Evolutionary conservation across 805 yeast genomes (phyloP).

Genomic region (Candida patagonica): DNA sequence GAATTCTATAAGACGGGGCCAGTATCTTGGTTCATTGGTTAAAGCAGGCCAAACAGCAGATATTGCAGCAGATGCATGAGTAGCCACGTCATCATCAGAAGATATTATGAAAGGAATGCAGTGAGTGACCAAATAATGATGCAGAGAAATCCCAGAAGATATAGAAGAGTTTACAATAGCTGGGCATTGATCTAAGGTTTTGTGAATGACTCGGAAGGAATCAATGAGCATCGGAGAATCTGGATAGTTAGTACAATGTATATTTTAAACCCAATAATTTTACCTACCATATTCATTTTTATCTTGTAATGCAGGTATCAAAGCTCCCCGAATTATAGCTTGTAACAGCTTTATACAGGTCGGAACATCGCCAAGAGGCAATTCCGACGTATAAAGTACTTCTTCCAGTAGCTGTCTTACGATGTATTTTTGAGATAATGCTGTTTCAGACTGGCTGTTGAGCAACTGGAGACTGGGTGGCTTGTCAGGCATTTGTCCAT

Average conservation of each 20-base stretch:
- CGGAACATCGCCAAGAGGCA: not conserved
- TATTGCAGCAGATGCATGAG: not conserved
- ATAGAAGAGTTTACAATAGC: not conserved
- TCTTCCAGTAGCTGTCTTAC: conserved; percentile 5
- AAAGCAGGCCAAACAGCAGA: conserved; percentile 2
- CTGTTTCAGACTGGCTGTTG: conserved; percentile 8
- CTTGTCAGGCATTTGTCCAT: not conserved
- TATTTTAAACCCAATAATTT: not conserved
- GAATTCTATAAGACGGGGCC: not conserved
- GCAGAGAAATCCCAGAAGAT: not conserved
- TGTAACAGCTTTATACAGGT: conserved; percentile 4
- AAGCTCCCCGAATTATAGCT: conserved; percentile 5
- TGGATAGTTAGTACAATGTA: not conserved
- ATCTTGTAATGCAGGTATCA: conserved; percentile 1
- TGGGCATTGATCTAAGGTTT: not conserved
- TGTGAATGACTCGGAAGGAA: conserved; percentile 1
- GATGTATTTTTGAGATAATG: conserved; percentile 5
- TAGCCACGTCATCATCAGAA: not conserved
- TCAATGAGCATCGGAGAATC: not conserved
- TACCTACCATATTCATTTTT: not conserved
- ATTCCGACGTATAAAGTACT: not conserved
- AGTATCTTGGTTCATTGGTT: not conserved
- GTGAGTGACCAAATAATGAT: not conserved
- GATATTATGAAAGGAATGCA: not conserved
- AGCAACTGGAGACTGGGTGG: conserved; percentile 1